Base-by-base conservation (phyloP, 352 stramenopile genomes). In the Phytophthora brassicae region DNA sequence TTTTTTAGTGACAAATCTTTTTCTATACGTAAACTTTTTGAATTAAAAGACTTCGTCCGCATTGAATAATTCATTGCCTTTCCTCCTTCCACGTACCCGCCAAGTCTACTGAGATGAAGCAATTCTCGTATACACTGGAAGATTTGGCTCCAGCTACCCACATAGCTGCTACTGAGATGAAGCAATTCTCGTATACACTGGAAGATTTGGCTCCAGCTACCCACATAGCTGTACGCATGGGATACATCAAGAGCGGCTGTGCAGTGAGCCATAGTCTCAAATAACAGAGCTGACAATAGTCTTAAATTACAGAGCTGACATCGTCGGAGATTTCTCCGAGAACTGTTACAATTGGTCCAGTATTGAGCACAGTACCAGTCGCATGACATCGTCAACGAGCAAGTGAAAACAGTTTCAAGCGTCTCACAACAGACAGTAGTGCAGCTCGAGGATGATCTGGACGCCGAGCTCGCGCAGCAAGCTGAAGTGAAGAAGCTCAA, bases 301-400 rank as follows among this genome's bases (percentile, higher is more conserved):
- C 55, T 87, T 24, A 50, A 68, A 8, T 45, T 82, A 44, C 33
- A 69, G 72, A 14, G 80, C 81, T n/a, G n/a, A n/a, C 39, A 72
- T 84, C 28, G 71, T 92, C 23, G 83, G 83, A 5, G 46, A 90
- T n/a, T 90, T 92, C 67, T 70, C 59, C 58, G 88, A 87, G 67
- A 90, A 90, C 69, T 60, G 81, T 28, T 84, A 84, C 59, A 73
- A 90, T 51, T 92, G 83, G 83, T 68, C 77, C 9, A 58, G 88
- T 6, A 77, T 86, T 1, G 84, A 92, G 61, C 80, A 86, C 57
- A 68, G 54, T 24, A 72, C 66, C 56, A 88, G 83, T 51, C 84
- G 84, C 69, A 89, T 88, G 78, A 57, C 73, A 35, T 90, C 48
- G 82, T 63, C 24, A 79, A 85, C 45, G 51, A 64, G 17, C 80